Base-by-base conservation (phyloP, 768 basidiomycete genomes). In the Butyriboletus loyo region DNA sequence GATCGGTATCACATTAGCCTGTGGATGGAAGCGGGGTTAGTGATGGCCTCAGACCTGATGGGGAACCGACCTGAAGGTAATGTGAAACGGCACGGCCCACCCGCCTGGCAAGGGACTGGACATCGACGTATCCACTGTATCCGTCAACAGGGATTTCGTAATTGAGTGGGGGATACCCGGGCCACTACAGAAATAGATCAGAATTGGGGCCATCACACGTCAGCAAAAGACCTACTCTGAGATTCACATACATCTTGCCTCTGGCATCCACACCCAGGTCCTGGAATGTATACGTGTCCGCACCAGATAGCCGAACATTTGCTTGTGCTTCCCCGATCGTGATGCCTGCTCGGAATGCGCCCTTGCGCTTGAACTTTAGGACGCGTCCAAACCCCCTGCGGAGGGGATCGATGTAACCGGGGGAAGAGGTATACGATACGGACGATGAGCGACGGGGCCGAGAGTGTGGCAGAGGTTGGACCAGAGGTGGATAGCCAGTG, bases 301-400 rank as follows among this genome's bases (percentile, higher is more conserved):
- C 78, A 21, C 79, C 79, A 2, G 84, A 83, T 30, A 89, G 72
- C 42, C 82, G 66, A 19, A 81, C 76, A 54, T 79, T 81, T 31
- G 82, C 77, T 59, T 87, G 85, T 15, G 87, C 87, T 67, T 87
- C 86, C 19, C 77, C 78, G 19, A 89, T 77, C 35, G 77, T 82
- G 58, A 89, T 78, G 7, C 87, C 87, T 21, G 80, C 75, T 46
- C 77, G 72, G 63, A 86, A 80, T 13, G 82, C 74, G 11, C 84
- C 85, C 73, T 85, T 88, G 65, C 83, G 81, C 69, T 85, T 87
- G 72, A 89, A 89, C 65, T 85, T 87, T 53, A 89, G 73, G 49
- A 81, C 72, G 36, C 77, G 70, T 25, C 78, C 73, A 58, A 76
- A 78, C 14, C 77, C 73, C 24, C 75, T 73, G 21, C 76, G 77